Conservation (phyloP, 805 yeast species). For the Metschnikowia dekortorum region DNA sequence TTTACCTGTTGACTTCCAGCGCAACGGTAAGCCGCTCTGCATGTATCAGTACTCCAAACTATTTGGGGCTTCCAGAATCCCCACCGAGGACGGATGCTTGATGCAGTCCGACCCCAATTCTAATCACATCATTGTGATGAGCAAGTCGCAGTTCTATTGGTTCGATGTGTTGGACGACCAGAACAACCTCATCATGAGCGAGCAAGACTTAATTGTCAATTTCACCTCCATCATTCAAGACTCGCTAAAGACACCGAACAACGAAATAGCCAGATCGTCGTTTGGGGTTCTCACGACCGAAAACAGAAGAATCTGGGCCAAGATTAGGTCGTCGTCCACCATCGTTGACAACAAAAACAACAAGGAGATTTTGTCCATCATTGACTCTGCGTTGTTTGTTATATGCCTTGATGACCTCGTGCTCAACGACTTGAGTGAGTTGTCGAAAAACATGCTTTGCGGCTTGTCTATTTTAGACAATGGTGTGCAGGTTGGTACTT, state of each 20-base stretch:
- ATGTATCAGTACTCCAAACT: slow-evolving; percentile 89
- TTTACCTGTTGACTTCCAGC: slow-evolving; percentile 64
- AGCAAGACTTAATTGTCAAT: slow-evolving; percentile 70
- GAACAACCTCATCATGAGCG: slow-evolving; percentile 67
- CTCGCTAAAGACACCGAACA: slow-evolving; percentile 48
- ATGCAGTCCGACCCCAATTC: slow-evolving; percentile 76
- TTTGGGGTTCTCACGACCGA: slow-evolving; percentile 91
- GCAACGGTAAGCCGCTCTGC: slow-evolving; percentile 62
- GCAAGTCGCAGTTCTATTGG: slow-evolving; percentile 91
- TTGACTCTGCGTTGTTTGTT: slow-evolving; percentile 79
- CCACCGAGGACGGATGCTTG: slow-evolving; percentile 73
- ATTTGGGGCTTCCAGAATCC: slow-evolving; percentile 85
- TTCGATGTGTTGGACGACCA: slow-evolving; percentile 80
- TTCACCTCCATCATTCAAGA: slow-evolving; percentile 74
- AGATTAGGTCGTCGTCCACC: slow-evolving; percentile 50
- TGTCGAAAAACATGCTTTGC: slow-evolving; percentile 82
- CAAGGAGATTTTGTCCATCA: slow-evolving; percentile 63
- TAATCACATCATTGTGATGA: slow-evolving; percentile 75
- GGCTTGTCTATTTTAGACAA: slow-evolving; percentile 75
- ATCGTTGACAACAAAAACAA: slow-evolving; percentile 47
- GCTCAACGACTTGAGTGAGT: slow-evolving; percentile 55
- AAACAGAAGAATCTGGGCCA: slow-evolving; percentile 84
- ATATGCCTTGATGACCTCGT: slow-evolving; percentile 79
- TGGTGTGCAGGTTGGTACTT: slow-evolving; percentile 90
- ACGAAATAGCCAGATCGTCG: slow-evolving; percentile 68